Conservation (phyloP, 2,329 filamentous ascomycete genomes). For the Cordyceps pruinosa region DNA sequence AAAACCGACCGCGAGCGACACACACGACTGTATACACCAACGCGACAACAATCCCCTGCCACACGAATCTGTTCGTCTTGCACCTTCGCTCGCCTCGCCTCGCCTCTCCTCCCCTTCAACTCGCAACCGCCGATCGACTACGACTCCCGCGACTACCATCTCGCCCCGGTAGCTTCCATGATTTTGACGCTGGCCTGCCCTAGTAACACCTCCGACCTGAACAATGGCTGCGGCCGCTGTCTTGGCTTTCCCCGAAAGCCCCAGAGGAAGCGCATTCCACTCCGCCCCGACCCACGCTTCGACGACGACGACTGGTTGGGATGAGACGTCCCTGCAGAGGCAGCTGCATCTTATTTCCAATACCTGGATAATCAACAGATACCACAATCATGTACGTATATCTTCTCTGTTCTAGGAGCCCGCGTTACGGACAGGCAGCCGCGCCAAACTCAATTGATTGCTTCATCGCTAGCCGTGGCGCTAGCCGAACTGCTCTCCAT, state of each 20-base stretch:
- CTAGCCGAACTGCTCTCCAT: background rate
- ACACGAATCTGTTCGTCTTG: background rate
- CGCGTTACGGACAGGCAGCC: background rate
- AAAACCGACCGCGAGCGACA: background rate
- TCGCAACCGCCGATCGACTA: background rate
- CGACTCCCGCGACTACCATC: conserved; percentile 1
- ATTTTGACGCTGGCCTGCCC: conserved; percentile 37
- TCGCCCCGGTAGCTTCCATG: conserved; percentile 41
- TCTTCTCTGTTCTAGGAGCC: background rate
- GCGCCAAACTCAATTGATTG: background rate
- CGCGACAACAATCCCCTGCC: background rate
- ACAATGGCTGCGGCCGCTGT: conserved; percentile 49
- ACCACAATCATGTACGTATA: conserved; percentile 11
- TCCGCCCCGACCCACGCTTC: conserved; percentile 28
- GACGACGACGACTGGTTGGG: conserved; percentile 32
- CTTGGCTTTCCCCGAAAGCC: conserved; percentile 36
- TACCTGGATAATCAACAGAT: conserved; percentile 28
- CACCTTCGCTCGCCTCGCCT: background rate
- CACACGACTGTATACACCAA: background rate
- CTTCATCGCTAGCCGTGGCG: background rate
- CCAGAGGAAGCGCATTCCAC: conserved; percentile 34
- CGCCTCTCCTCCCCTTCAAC: background rate
- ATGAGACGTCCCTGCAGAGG: conserved; percentile 28
- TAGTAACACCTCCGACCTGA: conserved; percentile 38
- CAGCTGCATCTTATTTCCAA: conserved; percentile 34